These are phyloP conservation scores for Globisporangium echinulatum DNA, from an alignment of 352 stramenopile genomes.

Conservation along the genomic window DNA sequence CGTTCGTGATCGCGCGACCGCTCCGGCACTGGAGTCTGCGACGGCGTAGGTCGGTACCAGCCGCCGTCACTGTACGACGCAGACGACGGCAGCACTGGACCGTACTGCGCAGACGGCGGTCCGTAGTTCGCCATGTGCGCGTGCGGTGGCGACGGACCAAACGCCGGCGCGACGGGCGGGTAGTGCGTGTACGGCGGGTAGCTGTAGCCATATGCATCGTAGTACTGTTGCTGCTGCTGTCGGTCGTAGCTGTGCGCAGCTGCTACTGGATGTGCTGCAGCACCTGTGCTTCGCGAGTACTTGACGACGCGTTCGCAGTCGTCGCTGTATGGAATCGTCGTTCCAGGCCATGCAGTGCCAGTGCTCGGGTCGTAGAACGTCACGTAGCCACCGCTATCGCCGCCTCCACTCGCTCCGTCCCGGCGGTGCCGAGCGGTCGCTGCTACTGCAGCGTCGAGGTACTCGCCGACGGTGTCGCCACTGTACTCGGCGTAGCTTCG, in stretches of 20 bases:
- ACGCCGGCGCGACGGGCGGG: no score
- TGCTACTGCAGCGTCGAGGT: slow-evolving; percentile 22
- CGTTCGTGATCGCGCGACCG: no score
- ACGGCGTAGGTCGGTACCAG: no score
- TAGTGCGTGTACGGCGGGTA: neutral
- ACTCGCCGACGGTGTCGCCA: slow-evolving; percentile 4
- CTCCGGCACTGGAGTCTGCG: no score
- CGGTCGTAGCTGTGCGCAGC: neutral
- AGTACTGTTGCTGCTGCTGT: neutral
- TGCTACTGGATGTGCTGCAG: neutral
- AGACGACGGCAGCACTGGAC: neutral
- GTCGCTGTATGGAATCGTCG: neutral
- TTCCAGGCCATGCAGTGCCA: neutral
- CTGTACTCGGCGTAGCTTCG: slow-evolving; percentile 17
- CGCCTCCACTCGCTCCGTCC: slow-evolving; percentile 12
- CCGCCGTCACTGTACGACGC: no score
- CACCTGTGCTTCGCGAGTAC: slow-evolving; percentile 5
- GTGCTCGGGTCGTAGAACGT: slow-evolving; percentile 5
- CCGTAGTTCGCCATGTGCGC: no score
- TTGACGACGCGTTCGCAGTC: slow-evolving; percentile 13
- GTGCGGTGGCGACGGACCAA: neutral
- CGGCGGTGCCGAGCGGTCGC: slow-evolving; percentile 1
- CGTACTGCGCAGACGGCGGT: neutral
- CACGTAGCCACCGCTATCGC: slow-evolving; percentile 9
- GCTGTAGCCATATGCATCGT: neutral